Conservation (phyloP, 257 asterid species). For the Cruciata laevipes region DNA sequence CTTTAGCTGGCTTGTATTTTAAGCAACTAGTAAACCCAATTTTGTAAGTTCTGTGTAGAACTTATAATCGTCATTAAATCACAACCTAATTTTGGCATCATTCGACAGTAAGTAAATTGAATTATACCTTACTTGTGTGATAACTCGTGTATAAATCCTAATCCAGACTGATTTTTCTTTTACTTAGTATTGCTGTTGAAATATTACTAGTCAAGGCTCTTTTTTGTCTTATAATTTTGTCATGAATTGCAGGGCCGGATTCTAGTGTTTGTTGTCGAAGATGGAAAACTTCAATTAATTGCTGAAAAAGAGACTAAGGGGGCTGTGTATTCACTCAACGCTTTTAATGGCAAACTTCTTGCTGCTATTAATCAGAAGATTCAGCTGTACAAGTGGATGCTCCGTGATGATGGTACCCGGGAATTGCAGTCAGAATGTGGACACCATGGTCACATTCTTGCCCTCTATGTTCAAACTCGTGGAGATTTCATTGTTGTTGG, state of each 20-base stretch:
- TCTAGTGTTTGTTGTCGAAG: slow-evolving; percentile 89
- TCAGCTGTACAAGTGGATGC: slow-evolving; percentile 94
- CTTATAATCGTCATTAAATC: neutral
- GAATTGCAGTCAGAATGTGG: slow-evolving; percentile 98
- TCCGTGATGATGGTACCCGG: slow-evolving; percentile 78
- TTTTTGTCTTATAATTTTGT: neutral
- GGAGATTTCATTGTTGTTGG: slow-evolving; percentile 98
- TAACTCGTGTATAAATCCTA: neutral
- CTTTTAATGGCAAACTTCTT: slow-evolving; percentile 89
- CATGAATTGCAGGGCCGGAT: slow-evolving; percentile 68
- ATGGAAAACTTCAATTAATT: slow-evolving; percentile 83
- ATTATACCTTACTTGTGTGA: neutral
- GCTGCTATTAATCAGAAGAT: slow-evolving; percentile 98
- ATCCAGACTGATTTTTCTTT: neutral
- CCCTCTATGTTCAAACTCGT: slow-evolving; percentile 93
- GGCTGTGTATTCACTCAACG: slow-evolving; percentile 86
- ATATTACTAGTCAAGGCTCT: neutral
- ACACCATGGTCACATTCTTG: slow-evolving; percentile 96
- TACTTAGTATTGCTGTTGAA: neutral
- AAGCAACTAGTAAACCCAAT: neutral
- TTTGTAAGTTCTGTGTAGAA: neutral
- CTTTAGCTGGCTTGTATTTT: neutral
- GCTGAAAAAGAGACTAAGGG: slow-evolving; percentile 99
- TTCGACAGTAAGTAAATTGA: neutral
- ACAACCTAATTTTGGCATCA: neutral